phyloP scores from a whole-genome alignment of 768 basidiomycete species.

The Lyophyllum shimeji region DNA sequence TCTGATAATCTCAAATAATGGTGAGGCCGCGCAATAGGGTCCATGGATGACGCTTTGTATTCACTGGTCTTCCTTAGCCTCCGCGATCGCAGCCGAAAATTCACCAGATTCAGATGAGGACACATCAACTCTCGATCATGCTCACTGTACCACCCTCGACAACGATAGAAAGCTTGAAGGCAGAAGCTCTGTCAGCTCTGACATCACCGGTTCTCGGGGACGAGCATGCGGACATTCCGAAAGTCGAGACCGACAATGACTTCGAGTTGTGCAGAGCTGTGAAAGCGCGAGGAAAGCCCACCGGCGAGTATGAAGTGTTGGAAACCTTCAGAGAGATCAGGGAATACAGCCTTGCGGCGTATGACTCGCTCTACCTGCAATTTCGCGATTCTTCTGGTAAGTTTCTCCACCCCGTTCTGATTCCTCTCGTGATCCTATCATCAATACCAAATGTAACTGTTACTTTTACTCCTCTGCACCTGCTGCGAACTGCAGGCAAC shows the following conservation, averaged over 20 bases:
- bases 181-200: slow-evolving; percentile 63
- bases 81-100: slow-evolving; percentile 56
- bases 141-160: slow-evolving; percentile 53
- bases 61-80: slow-evolving; percentile 36
- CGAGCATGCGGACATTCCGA: slow-evolving; percentile 24
- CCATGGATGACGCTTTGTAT: not conserved
- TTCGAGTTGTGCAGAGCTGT: slow-evolving; percentile 65
- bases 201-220: slow-evolving; percentile 42
- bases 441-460: slow-evolving; percentile 17
- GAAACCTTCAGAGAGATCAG: slow-evolving; percentile 41
- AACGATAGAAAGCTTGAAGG: slow-evolving; percentile 59
- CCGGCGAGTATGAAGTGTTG: slow-evolving; percentile 53
- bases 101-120: slow-evolving; percentile 69
- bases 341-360: slow-evolving; percentile 54
- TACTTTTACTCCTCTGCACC: slow-evolving; percentile 14
- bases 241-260: slow-evolving; percentile 27
- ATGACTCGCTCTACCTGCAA: slow-evolving; percentile 69
- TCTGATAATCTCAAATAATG: slow-evolving; percentile 17
- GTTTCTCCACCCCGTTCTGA: slow-evolving; percentile 22
- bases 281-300: slow-evolving; percentile 52
- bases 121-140: slow-evolving; percentile 69
- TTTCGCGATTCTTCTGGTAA: slow-evolving; percentile 64
- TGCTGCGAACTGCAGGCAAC: slow-evolving; percentile 40
- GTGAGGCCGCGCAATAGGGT: slow-evolving; percentile 12
- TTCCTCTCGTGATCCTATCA: slow-evolving; percentile 11